These are phyloP conservation scores for Acanthamoeba lenticulata DNA, from an alignment of 208 protist species.

Conservation along the genomic window DNA sequence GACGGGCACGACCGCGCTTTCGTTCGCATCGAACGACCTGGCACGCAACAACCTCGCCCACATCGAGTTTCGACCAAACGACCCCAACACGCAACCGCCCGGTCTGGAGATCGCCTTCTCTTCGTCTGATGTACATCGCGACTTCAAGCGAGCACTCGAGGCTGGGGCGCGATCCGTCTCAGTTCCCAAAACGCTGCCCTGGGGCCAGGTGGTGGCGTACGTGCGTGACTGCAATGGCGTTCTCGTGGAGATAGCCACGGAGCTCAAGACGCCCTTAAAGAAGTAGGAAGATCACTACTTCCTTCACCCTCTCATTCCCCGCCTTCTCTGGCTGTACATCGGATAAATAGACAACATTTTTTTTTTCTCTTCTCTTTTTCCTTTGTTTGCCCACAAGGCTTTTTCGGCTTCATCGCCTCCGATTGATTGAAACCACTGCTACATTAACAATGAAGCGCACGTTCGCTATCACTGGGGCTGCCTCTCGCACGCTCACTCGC, in stretches of 20 bases:
- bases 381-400: neutral
- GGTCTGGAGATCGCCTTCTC: slow-evolving; percentile 17
- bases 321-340: neutral
- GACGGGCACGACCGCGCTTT: neutral
- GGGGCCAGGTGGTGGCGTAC: slow-evolving; percentile 35
- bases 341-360: neutral
- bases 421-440: neutral
- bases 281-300: neutral
- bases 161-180: neutral
- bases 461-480: neutral
- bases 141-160: slow-evolving; percentile 24
- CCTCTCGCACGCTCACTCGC: neutral
- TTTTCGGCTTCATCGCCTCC: neutral
- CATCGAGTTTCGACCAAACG: slow-evolving; percentile 17
- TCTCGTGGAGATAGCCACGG: slow-evolving; percentile 30
- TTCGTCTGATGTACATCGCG: neutral
- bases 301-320: neutral
- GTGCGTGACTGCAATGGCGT: slow-evolving; percentile 23
- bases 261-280: neutral
- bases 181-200: neutral
- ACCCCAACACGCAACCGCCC: neutral
- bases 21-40: slow-evolving; percentile 29
- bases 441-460: neutral
- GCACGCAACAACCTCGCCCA: neutral
- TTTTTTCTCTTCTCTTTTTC: neutral